Percentiles rank a stretch among this genome's conserved stretches.
These are phyloP conservation scores for Beta macrorhiza DNA, from an alignment of 179 eudicot genomes.

Conservation along the genomic window DNA sequence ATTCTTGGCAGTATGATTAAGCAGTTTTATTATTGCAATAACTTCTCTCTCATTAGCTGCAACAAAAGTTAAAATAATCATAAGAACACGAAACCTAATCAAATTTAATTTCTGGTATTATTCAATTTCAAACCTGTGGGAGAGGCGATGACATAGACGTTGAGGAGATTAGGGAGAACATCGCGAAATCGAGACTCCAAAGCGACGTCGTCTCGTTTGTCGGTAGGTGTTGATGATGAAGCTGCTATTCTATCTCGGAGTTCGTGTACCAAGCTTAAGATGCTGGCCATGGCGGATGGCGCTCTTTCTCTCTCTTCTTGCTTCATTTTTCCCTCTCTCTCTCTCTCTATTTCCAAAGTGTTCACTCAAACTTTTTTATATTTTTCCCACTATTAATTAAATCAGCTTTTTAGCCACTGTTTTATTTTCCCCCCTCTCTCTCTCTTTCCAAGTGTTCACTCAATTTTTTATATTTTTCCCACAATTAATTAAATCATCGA, in stretches of 20 bases:
- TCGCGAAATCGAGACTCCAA: slow-evolving; percentile 69
- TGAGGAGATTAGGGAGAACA: slow-evolving; percentile 77
- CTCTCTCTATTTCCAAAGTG: slow-evolving; percentile 5
- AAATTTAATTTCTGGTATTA: not conserved
- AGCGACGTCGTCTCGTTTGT: slow-evolving; percentile 47
- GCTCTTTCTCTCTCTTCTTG: not conserved
- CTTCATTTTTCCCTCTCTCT: not conserved
- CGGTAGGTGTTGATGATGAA: slow-evolving; percentile 60
- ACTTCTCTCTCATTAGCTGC: slow-evolving; percentile 83
- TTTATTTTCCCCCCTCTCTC: too few species aligned
- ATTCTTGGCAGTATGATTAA: slow-evolving; percentile 66
- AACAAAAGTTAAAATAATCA: not conserved
- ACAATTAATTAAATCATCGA: too few species aligned
- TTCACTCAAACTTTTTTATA: too few species aligned
- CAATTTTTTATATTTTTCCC: too few species aligned
- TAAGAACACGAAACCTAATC: not conserved
- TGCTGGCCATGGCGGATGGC: slow-evolving; percentile 50
- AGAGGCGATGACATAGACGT: slow-evolving; percentile 65
- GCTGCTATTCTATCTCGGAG: slow-evolving; percentile 84
- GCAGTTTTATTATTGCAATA: slow-evolving; percentile 68
- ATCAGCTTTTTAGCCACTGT: too few species aligned
- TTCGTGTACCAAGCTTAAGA: slow-evolving; percentile 79
- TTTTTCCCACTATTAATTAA: too few species aligned
- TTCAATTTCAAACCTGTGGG: slow-evolving; percentile 41
- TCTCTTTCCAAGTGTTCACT: too few species aligned